Percentiles rank a stretch among this genome's conserved stretches.
These are phyloP conservation scores for Claviceps africana DNA, from an alignment of 2,329 filamentous ascomycete genomes.

Conservation along the genomic window DNA sequence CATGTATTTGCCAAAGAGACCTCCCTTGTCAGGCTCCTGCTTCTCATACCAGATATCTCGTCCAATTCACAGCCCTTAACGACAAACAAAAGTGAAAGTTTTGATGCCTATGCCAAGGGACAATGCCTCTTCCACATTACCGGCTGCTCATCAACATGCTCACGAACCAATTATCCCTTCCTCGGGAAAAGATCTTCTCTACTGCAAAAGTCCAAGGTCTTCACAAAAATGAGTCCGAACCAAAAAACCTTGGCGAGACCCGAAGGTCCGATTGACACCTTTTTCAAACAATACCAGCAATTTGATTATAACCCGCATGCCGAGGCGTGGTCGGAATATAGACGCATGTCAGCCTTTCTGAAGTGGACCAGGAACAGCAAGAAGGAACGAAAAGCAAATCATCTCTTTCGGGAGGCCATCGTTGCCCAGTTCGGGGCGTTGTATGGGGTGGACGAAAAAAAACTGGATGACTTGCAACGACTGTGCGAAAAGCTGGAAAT, in stretches of 20 bases:
- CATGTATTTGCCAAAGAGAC: neutral
- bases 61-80: neutral
- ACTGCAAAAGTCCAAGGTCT: neutral
- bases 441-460: neutral
- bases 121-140: neutral
- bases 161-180: neutral
- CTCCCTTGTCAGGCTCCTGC: neutral
- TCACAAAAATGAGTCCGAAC: neutral
- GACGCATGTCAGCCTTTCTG: neutral
- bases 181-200: neutral
- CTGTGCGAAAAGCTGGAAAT: conserved; percentile 1
- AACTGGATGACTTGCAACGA: neutral
- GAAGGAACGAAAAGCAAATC: neutral
- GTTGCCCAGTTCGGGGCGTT: neutral
- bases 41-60: neutral
- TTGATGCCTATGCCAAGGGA: too few relatives aligned
- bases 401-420: neutral
- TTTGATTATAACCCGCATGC: neutral
- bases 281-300: neutral
- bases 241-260: neutral
- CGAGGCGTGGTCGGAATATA: neutral
- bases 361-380: neutral
- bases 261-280: neutral
- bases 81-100: neutral
- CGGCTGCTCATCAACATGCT: neutral